Evolutionary conservation across 768 basidiomycete species (phyloP).

Genomic region (Termitomyces sp.): DNA sequence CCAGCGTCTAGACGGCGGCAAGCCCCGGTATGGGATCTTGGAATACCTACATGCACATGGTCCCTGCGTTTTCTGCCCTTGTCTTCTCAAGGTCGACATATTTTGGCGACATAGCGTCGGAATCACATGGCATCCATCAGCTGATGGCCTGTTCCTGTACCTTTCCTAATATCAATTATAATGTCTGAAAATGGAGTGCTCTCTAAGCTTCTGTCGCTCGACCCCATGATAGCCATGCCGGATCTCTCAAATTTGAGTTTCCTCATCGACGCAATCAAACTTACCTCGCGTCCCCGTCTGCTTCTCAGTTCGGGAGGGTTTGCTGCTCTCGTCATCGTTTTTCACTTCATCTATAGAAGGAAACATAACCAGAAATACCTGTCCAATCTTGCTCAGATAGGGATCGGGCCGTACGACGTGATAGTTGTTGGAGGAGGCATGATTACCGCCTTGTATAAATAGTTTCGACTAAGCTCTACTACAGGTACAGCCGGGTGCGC

Average conservation of each 20-base stretch:
- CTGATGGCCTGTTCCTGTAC: slow-evolving; percentile 5
- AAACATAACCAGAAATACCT: slow-evolving; percentile 14
- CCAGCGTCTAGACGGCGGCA: not conserved
- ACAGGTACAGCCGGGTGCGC: slow-evolving; percentile 56
- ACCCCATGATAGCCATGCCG: slow-evolving; percentile 6
- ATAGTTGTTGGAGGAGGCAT: slow-evolving; percentile 51
- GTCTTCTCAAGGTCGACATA: not conserved
- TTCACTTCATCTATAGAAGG: slow-evolving; percentile 17
- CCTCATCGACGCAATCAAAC: slow-evolving; percentile 9
- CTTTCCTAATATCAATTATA: not conserved
- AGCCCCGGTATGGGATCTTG: not conserved
- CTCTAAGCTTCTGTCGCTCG: not conserved
- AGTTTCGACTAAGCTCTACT: not conserved
- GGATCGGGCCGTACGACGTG: slow-evolving; percentile 34
- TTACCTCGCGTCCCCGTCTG: slow-evolving; percentile 5
- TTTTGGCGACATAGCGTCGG: not conserved
- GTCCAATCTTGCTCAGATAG: slow-evolving; percentile 19
- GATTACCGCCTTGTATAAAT: not conserved
- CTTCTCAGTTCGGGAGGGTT: slow-evolving; percentile 14
- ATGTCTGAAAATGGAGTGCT: not conserved
- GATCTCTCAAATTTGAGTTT: not conserved
- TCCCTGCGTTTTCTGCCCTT: not conserved
- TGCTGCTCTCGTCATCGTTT: slow-evolving; percentile 17
- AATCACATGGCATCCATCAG: slow-evolving; percentile 10
- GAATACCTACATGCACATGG: not conserved